These are phyloP conservation scores for Quercus gilva DNA, from an alignment of 306 rosid genomes.

Conservation along the genomic window DNA sequence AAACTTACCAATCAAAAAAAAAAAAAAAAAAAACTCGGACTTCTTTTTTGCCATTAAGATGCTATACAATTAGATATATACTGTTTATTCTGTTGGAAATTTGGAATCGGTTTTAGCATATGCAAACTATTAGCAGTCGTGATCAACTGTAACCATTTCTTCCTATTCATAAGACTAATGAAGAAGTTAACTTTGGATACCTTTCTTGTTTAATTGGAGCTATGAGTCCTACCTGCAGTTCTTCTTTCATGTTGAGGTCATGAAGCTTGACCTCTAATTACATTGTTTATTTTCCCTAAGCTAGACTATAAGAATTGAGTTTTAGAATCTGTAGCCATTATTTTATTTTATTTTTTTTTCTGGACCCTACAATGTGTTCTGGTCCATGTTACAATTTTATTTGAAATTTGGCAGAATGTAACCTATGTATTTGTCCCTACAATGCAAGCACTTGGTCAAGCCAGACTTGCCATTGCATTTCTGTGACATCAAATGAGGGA, in stretches of 20 bases:
- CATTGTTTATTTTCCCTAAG: background rate
- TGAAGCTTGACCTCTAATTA: background rate
- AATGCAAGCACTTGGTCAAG: constrained; percentile 88
- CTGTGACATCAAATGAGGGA: constrained; percentile 84
- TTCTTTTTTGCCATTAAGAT: too few relatives aligned
- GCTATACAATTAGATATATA: background rate
- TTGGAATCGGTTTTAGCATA: background rate
- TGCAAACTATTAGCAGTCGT: background rate
- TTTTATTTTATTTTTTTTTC: background rate
- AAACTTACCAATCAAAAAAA: too few relatives aligned
- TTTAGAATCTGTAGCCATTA: background rate
- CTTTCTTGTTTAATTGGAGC: background rate
- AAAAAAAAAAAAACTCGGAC: too few relatives aligned
- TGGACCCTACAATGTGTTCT: background rate
- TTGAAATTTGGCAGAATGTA: constrained; percentile 54
- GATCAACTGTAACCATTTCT: background rate
- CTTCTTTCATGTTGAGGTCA: background rate
- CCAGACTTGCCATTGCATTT: constrained; percentile 76
- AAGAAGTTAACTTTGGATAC: background rate
- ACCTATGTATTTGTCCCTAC: constrained; percentile 85
- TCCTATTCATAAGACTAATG: background rate
- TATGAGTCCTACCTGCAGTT: background rate
- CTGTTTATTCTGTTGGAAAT: background rate
- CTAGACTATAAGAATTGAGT: background rate
- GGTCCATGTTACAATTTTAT: background rate